phyloP scores from a whole-genome alignment of 1,139 yeast genomes.

The Spencermartinsiella ligniputridi region DNA sequence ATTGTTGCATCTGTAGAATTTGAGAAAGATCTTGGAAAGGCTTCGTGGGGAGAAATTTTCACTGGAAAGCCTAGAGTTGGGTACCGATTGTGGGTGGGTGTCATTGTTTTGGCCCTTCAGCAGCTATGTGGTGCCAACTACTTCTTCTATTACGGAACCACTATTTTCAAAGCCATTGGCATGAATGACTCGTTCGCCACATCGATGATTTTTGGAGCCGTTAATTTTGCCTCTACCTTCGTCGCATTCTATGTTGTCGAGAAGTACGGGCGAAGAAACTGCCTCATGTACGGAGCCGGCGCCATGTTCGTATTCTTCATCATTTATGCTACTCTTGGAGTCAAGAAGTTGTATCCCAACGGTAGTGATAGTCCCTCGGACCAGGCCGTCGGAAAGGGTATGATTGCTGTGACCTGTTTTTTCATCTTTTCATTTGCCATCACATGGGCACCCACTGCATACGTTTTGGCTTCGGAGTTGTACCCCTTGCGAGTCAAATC shows the following conservation, averaged over 20 bases:
- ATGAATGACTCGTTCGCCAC: conserved; percentile 61
- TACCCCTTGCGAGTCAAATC: conserved; percentile 77
- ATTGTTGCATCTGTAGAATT: conserved; percentile 61
- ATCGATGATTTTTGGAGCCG: conserved; percentile 71
- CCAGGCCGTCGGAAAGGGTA: conserved; percentile 32
- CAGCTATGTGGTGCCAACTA: conserved; percentile 79
- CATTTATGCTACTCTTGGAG: conserved; percentile 67
- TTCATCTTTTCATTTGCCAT: conserved; percentile 80
- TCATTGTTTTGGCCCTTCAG: conserved; percentile 63
- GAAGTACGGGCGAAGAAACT: conserved; percentile 63
- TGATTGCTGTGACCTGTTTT: conserved; percentile 72
- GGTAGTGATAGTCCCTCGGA: conserved; percentile 7
- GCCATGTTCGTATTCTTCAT: conserved; percentile 64
- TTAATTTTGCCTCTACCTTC: conserved; percentile 72
- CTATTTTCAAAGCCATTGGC: conserved; percentile 74
- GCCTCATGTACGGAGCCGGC: conserved; percentile 59
- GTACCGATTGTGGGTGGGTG: conserved; percentile 61
- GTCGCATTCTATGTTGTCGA: conserved; percentile 64
- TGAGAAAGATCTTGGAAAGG: conserved; percentile 59
- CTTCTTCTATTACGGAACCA: conserved; percentile 78
- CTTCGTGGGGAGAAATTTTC: conserved; percentile 63
- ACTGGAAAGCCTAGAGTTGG: conserved; percentile 64
- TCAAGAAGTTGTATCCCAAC: conserved; percentile 46
- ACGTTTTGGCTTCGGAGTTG: conserved; percentile 72
- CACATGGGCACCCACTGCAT: conserved; percentile 85